Percentiles rank a stretch among this genome's conserved stretches.
These are phyloP conservation scores for Mycosphaerella sp. DNA, from an alignment of 2,329 filamentous ascomycete genomes.

Conservation along the genomic window DNA sequence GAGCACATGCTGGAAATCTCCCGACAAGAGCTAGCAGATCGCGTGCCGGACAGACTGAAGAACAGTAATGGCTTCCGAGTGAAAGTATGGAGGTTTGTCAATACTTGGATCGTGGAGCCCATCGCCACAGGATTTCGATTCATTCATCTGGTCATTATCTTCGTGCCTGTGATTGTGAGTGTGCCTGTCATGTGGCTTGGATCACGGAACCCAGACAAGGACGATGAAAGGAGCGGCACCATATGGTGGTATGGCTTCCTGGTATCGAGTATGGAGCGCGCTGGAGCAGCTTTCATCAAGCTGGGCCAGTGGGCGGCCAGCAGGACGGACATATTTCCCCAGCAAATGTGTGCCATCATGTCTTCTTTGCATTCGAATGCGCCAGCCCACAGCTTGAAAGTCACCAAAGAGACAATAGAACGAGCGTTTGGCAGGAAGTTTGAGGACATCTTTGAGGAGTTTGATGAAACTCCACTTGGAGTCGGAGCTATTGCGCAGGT, in stretches of 20 bases:
- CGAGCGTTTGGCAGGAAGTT: constrained; percentile 77
- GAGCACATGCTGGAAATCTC: constrained; percentile 82
- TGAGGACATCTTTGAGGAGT: constrained; percentile 93
- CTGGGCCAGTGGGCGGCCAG: constrained; percentile 98
- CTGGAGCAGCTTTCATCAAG: constrained; percentile 97
- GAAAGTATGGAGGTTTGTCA: constrained; percentile 59
- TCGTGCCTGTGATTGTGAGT: constrained; percentile 78
- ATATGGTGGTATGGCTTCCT: constrained; percentile 93
- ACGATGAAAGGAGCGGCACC: constrained; percentile 73
- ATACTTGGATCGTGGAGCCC: constrained; percentile 72
- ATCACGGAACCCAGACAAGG: constrained; percentile 52
- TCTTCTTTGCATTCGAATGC: constrained; percentile 91
- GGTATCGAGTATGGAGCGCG: constrained; percentile 82
- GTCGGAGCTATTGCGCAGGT: constrained; percentile 97
- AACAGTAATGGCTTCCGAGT: constrained; percentile 55
- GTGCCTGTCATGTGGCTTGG: constrained; percentile 81
- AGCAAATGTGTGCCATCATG: constrained; percentile 87
- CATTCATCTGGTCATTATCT: constrained; percentile 77
- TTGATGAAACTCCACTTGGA: constrained; percentile 79
- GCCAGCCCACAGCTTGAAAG: constrained; percentile 76
- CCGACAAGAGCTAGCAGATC: constrained; percentile 66
- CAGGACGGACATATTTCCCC: constrained; percentile 90
- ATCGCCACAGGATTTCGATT: constrained; percentile 83
- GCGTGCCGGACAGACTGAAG: constrained; percentile 56
- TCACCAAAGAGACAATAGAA: constrained; percentile 72